phyloP scores from a whole-genome alignment of 2,329 filamentous ascomycete genomes.

The Arachnomyces sp. region DNA sequence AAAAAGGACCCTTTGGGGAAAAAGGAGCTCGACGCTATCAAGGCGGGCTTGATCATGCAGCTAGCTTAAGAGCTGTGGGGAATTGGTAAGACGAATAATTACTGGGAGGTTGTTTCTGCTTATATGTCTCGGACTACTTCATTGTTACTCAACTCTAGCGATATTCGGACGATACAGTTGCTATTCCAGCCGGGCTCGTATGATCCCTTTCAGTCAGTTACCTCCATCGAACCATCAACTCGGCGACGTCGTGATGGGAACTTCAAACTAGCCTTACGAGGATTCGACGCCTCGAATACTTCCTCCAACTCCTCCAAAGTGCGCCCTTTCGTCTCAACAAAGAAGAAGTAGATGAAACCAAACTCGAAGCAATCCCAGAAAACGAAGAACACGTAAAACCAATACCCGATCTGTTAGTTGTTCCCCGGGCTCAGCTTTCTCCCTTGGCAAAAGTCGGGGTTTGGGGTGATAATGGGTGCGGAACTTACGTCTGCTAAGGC shows the following conservation, averaged over 20 bases:
- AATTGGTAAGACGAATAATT: no score
- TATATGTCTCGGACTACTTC: no score
- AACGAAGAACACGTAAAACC: slow-evolving; percentile 27
- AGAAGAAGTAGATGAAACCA: slow-evolving; percentile 23
- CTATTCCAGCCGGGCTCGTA: no score
- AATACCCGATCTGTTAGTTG: slow-evolving; percentile 12
- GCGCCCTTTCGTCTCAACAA: slow-evolving; percentile 26
- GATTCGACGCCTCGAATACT: slow-evolving; percentile 26
- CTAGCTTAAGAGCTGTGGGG: no score
- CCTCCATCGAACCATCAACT: no score
- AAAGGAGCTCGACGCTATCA: slow-evolving; percentile 28
- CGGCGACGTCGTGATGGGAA: no score
- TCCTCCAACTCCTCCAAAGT: slow-evolving; percentile 32
- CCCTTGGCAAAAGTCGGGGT: neutral
- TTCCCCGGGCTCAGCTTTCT: no score
- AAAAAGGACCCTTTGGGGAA: slow-evolving; percentile 31
- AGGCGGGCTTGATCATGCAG: slow-evolving; percentile 27
- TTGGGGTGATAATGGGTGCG: neutral
- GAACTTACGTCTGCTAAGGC: slow-evolving; percentile 3
- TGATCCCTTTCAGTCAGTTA: no score
- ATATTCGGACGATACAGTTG: no score
- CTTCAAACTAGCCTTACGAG: slow-evolving; percentile 5
- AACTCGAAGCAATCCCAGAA: slow-evolving; percentile 22
- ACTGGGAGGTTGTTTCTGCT: no score
- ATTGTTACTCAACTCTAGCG: no score